Conservation (phyloP, 306 rosid species). For the Vigna hirtella region DNA sequence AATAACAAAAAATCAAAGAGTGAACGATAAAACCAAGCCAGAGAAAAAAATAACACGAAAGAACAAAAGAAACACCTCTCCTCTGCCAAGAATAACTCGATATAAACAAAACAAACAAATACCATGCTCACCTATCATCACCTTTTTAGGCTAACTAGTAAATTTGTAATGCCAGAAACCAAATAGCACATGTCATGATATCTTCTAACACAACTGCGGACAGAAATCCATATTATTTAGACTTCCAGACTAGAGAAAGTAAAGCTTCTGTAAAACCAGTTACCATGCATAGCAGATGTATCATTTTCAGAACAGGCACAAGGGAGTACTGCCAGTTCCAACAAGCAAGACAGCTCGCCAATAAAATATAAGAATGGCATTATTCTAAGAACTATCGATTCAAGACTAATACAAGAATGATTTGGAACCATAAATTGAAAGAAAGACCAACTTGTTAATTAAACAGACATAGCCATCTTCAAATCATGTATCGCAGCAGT, state of each 20-base stretch:
- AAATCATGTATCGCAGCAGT: background rate
- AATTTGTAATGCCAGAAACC: background rate
- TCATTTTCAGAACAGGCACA: too few relatives aligned
- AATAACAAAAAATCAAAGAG: background rate
- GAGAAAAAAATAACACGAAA: background rate
- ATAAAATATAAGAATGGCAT: too few relatives aligned
- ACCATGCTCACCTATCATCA: background rate
- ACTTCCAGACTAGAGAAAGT: background rate
- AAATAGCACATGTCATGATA: conserved; percentile 20
- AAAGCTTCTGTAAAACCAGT: conserved; percentile 23
- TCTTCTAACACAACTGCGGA: conserved; percentile 4
- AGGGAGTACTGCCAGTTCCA: too few relatives aligned
- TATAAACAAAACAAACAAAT: too few relatives aligned
- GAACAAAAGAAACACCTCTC: conserved; percentile 18
- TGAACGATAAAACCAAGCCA: background rate
- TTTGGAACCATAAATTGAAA: too few relatives aligned
- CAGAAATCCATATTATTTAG: conserved; percentile 33
- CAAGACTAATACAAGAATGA: too few relatives aligned
- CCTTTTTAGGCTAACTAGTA: conserved; percentile 10
- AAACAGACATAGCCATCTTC: background rate
- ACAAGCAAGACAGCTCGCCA: too few relatives aligned
- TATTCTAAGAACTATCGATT: too few relatives aligned
- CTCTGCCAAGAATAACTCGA: background rate
- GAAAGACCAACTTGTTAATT: too few relatives aligned
- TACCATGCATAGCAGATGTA: background rate